Percentiles rank a stretch among this genome's conserved stretches.
These are phyloP conservation scores for Trifolium repens DNA, from an alignment of 306 rosid genomes.

Conservation along the genomic window DNA sequence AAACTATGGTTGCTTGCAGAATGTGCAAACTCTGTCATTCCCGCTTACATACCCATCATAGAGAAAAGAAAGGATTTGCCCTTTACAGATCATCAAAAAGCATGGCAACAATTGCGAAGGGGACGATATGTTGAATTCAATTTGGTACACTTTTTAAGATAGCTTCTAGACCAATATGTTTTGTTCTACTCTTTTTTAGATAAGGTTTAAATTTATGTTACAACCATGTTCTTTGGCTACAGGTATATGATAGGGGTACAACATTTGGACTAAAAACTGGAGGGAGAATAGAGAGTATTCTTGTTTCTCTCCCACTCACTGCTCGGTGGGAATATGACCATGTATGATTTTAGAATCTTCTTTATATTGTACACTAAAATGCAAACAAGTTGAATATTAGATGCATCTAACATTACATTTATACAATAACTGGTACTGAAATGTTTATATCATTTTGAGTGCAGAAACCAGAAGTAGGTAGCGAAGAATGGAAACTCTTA, in stretches of 20 bases:
- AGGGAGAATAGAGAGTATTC: constrained; percentile 98
- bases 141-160: constrained; percentile 62
- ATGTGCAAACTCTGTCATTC: constrained; percentile 92
- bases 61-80: constrained; percentile 86
- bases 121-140: constrained; percentile 97
- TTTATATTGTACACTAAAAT: background rate
- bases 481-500: constrained; percentile 94
- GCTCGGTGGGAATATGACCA: constrained; percentile 98
- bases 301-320: constrained; percentile 94
- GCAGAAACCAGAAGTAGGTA: constrained; percentile 98
- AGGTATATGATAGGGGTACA: constrained; percentile 98
- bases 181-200: background rate
- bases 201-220: constrained; percentile 19
- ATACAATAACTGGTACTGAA: constrained; percentile 23
- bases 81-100: constrained; percentile 80
- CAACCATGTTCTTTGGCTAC: constrained; percentile 6
- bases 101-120: constrained; percentile 95
- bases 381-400: constrained; percentile 6
- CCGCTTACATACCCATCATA: constrained; percentile 91
- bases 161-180: background rate
- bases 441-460: constrained; percentile 31
- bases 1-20: constrained; percentile 56
- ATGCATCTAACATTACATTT: constrained; percentile 7
- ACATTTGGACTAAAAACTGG: constrained; percentile 98
- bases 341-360: constrained; percentile 54